Conservation (phyloP, 108 stramenopile genomes). For the Mayamaea pseudoterrestris region DNA sequence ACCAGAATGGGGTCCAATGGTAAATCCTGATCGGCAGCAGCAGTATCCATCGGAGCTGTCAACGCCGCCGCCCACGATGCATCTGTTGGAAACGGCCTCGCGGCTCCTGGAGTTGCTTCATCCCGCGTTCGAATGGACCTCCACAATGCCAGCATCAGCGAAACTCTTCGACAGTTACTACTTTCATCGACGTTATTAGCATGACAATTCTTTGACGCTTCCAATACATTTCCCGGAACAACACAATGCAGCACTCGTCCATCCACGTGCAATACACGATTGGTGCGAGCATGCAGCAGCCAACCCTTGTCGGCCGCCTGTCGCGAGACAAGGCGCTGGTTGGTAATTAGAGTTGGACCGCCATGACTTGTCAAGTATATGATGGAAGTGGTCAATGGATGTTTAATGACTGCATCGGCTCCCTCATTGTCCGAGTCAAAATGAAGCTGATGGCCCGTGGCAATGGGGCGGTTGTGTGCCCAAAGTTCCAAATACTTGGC, state of each 20-base stretch:
- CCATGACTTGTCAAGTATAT: conserved; percentile 47
- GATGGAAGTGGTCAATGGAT: conserved; percentile 71
- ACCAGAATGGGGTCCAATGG: conserved; percentile 21
- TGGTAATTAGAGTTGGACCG: conserved; percentile 74
- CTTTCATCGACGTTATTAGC: background rate
- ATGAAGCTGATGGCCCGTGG: conserved; percentile 86
- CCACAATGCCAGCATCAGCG: conserved; percentile 90
- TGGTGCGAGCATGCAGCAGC: conserved; percentile 34
- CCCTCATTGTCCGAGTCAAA: conserved; percentile 87
- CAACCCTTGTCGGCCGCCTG: conserved; percentile 56
- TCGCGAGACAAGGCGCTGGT: conserved; percentile 35
- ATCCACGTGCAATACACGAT: conserved; percentile 68
- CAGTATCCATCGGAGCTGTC: background rate
- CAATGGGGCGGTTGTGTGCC: conserved; percentile 89
- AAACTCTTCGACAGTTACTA: conserved; percentile 39
- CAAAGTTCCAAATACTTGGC: conserved; percentile 67
- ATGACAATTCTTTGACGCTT: background rate
- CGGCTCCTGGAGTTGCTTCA: conserved; percentile 36
- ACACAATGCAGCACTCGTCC: conserved; percentile 82
- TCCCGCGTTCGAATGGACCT: conserved; percentile 42
- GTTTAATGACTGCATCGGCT: conserved; percentile 42
- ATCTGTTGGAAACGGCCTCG: conserved; percentile 43
- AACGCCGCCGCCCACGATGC: conserved; percentile 9
- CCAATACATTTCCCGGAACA: conserved; percentile 66
- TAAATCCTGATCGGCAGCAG: background rate